A percentile compares a stretch with the other conserved stretches of the same genome.
Evolutionary conservation across 352 stramenopile genomes (phyloP).

Genomic region (Phytopythium cucurbitacearum): DNA sequence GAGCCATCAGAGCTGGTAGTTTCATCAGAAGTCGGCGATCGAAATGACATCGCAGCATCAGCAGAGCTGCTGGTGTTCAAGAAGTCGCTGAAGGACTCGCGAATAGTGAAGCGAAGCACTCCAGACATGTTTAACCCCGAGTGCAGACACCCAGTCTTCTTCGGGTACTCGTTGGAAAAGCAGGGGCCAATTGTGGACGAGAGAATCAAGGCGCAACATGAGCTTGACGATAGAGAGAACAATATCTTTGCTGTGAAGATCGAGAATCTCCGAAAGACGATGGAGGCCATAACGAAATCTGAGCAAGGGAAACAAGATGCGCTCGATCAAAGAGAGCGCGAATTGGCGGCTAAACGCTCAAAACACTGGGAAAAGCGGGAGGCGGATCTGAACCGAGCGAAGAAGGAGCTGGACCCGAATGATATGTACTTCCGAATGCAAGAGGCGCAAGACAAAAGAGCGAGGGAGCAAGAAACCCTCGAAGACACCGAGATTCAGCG

Average conservation of each 20-base stretch:
- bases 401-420: conserved; percentile 70
- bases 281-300: conserved; percentile 25
- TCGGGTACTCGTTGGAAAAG: conserved; percentile 56
- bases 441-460: conserved; percentile 56
- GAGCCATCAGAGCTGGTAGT: not conserved
- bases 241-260: conserved; percentile 55
- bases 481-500: conserved; percentile 53
- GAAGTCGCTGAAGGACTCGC: conserved; percentile 32
- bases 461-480: conserved; percentile 38
- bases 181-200: conserved; percentile 32
- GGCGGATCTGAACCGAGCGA: conserved; percentile 56
- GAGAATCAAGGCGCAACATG: conserved; percentile 24
- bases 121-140: conserved; percentile 41
- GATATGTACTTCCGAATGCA: conserved; percentile 75
- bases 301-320: conserved; percentile 61
- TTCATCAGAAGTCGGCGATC: not conserved
- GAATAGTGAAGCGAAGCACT: conserved; percentile 42
- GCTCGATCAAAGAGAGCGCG: conserved; percentile 40
- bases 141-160: conserved; percentile 58
- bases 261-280: conserved; percentile 20
- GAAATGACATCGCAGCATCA: not conserved
- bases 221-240: conserved; percentile 27
- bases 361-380: conserved; percentile 61
- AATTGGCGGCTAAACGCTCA: conserved; percentile 42
- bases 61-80: conserved; percentile 18